These are phyloP conservation scores for Candida sp. DNA, from an alignment of 1,139 yeast species.

Conservation along the genomic window DNA sequence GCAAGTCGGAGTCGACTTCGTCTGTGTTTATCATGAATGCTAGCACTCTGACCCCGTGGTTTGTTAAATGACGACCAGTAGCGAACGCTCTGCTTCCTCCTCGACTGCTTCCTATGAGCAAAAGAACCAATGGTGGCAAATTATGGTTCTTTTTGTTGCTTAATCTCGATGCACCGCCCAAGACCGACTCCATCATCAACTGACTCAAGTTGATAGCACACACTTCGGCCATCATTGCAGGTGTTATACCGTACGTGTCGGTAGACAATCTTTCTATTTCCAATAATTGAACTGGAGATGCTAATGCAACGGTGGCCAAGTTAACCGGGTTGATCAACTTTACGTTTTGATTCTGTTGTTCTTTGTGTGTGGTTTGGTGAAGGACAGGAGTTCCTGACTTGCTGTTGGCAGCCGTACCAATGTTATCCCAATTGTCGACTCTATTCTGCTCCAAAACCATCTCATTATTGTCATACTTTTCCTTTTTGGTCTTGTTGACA, in stretches of 20 bases:
- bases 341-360: conserved; percentile 14
- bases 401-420: conserved; percentile 25
- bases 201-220: conserved; percentile 72
- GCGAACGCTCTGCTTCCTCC: conserved; percentile 82
- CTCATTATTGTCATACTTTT: conserved; percentile 69
- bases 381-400: conserved; percentile 9
- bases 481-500: conserved; percentile 34
- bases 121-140: conserved; percentile 76
- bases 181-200: conserved; percentile 55
- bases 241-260: conserved; percentile 56
- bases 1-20: conserved; percentile 30
- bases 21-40: conserved; percentile 51
- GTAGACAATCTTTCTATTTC: conserved; percentile 71
- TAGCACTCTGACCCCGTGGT: conserved; percentile 74
- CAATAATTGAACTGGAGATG: conserved; percentile 82
- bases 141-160: conserved; percentile 65
- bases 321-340: conserved; percentile 26
- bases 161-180: conserved; percentile 73
- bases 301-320: conserved; percentile 51
- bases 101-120: conserved; percentile 73
- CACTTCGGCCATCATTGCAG: conserved; percentile 62
- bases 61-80: conserved; percentile 78
- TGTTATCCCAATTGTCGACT: conserved; percentile 61
- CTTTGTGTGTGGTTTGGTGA: conserved; percentile 8
- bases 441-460: conserved; percentile 64